phyloP scores from a whole-genome alignment of 345 rosid genomes.

The Citrus mangshanensis region DNA sequence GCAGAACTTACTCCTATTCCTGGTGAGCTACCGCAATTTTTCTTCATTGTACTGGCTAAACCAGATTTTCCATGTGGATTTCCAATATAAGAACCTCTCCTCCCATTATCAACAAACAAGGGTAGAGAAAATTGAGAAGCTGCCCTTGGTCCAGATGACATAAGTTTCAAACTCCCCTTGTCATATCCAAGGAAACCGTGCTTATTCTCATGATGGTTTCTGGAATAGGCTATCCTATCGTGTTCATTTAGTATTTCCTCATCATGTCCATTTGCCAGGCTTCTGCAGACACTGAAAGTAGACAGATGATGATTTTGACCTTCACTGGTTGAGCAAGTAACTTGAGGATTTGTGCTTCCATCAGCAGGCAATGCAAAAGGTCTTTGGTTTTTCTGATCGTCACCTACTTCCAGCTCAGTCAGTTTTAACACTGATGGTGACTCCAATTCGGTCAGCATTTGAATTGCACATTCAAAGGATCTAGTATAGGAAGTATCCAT shows the following conservation, averaged over 20 bases:
- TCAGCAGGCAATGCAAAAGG: conserved; percentile 3
- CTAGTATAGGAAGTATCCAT: conserved; percentile 61
- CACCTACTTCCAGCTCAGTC: conserved; percentile 5
- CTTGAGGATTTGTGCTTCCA: conserved; percentile 4
- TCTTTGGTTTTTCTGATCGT: background rate
- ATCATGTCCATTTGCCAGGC: background rate
- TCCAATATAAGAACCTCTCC: conserved; percentile 23
- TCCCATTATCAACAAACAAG: conserved; percentile 2
- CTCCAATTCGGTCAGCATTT: conserved; percentile 48
- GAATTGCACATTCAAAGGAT: conserved; percentile 62
- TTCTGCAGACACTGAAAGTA: background rate
- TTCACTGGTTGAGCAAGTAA: background rate
- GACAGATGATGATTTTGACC: background rate
- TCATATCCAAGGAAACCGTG: conserved; percentile 1
- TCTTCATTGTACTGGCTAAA: conserved; percentile 16
- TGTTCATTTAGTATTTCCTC: conserved; percentile 4
- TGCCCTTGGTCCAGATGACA: conserved; percentile 10
- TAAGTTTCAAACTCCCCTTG: conserved; percentile 11
- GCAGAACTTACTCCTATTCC: background rate
- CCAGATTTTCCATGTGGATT: conserved; percentile 2
- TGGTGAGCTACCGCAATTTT: background rate
- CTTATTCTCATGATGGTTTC: conserved; percentile 1
- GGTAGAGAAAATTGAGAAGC: background rate
- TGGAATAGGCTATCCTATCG: background rate
- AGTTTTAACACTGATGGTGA: conserved; percentile 13